These are phyloP conservation scores for Monilinia laxa DNA, from an alignment of 2,329 filamentous ascomycete species.

Conservation along the genomic window DNA sequence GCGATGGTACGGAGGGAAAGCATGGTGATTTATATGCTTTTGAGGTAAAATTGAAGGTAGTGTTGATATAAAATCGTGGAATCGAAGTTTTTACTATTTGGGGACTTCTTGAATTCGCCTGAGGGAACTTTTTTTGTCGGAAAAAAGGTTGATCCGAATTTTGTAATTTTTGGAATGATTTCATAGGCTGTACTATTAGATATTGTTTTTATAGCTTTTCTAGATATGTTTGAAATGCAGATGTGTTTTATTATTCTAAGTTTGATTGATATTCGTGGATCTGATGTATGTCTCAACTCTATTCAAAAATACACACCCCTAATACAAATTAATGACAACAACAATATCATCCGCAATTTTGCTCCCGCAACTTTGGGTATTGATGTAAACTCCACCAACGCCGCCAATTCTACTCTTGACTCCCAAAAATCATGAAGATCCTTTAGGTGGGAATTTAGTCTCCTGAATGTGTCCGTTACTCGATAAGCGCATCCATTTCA, in stretches of 20 bases:
- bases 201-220: not conserved
- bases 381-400: constrained; percentile 26
- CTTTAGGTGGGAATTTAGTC: constrained; percentile 77
- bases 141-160: constrained; percentile 24
- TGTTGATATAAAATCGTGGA: constrained; percentile 23
- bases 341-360: constrained; percentile 13
- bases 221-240: constrained; percentile 1
- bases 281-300: constrained; percentile 9
- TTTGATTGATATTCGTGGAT: not conserved
- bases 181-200: constrained; percentile 6
- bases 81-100: constrained; percentile 13
- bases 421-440: constrained; percentile 37
- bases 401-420: constrained; percentile 17
- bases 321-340: constrained; percentile 2
- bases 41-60: constrained; percentile 22
- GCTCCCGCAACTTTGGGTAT: constrained; percentile 26
- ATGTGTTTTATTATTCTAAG: constrained; percentile 2
- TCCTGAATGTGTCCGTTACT: constrained; percentile 62
- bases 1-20: constrained; percentile 65
- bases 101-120: constrained; percentile 9
- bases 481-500: constrained; percentile 75
- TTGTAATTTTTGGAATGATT: constrained; percentile 8
- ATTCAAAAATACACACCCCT: not conserved
- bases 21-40: constrained; percentile 49
- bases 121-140: constrained; percentile 26